These are phyloP conservation scores for Artemisia tridentata DNA, from an alignment of 129 eudicot genomes.

Conservation along the genomic window DNA sequence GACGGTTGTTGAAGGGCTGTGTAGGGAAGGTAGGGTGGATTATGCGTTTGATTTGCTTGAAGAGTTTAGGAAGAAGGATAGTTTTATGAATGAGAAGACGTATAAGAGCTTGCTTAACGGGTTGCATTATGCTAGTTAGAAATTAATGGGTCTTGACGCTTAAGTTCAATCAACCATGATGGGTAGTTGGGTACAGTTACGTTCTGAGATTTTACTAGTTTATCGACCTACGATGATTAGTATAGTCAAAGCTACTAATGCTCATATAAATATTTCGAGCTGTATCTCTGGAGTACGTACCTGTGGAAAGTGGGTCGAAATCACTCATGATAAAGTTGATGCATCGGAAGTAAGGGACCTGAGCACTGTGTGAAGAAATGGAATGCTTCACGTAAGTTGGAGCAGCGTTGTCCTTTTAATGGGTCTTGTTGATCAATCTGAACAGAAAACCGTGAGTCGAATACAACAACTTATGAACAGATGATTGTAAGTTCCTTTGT, in stretches of 20 bases:
- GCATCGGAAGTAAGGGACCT: not conserved
- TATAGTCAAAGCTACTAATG: not conserved
- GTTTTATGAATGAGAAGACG: constrained; percentile 69
- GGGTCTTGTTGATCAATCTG: constrained; percentile 4
- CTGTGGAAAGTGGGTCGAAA: constrained; percentile 10
- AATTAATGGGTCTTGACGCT: not conserved
- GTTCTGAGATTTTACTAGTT: not conserved
- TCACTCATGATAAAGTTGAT: not conserved
- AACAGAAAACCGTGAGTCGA: constrained; percentile 1
- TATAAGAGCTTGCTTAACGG: constrained; percentile 57
- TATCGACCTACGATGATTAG: not conserved
- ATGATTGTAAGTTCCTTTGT: constrained; percentile 14
- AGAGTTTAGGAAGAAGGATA: constrained; percentile 65
- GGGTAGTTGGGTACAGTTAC: too few relatives aligned
- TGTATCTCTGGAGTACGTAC: constrained; percentile 1
- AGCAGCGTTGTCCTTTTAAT: constrained; percentile 14
- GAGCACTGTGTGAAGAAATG: not conserved
- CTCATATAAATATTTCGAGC: constrained; percentile 1
- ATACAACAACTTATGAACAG: constrained; percentile 8
- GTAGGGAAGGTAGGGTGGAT: constrained; percentile 69
- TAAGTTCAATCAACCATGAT: not conserved
- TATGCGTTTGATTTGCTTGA: constrained; percentile 72
- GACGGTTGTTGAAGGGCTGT: constrained; percentile 78
- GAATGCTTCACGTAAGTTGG: constrained; percentile 1
- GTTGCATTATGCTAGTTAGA: constrained; percentile 56